Conservation (phyloP, 345 rosid genomes). For the Excoecaria cochinchinensis region DNA sequence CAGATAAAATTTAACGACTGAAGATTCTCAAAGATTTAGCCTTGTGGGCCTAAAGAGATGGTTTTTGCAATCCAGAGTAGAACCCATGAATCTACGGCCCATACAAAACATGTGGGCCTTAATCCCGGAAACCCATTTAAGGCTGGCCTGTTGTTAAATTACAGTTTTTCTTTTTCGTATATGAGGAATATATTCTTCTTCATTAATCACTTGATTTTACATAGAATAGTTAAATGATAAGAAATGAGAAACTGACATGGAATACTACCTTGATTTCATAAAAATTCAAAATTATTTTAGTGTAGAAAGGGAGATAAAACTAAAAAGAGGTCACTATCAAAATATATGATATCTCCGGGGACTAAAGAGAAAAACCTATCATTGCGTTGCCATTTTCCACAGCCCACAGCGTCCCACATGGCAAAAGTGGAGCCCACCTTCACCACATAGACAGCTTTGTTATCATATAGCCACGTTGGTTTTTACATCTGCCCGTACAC, state of each 20-base stretch:
- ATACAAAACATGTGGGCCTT: too few relatives aligned
- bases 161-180: background rate
- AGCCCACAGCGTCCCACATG: background rate
- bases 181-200: too few relatives aligned
- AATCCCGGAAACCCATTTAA: too few relatives aligned
- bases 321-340: background rate
- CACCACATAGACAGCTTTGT: background rate
- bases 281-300: too few relatives aligned
- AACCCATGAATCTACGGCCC: too few relatives aligned
- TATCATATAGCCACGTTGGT: background rate
- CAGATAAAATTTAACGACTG: background rate
- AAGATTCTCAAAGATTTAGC: too few relatives aligned
- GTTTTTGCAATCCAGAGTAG: background rate
- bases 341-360: constrained; percentile 7
- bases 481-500: constrained; percentile 11
- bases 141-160: too few relatives aligned
- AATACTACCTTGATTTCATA: too few relatives aligned
- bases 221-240: too few relatives aligned
- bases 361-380: constrained; percentile 3
- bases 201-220: too few relatives aligned
- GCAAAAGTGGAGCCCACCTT: background rate
- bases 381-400: background rate
- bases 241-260: too few relatives aligned
- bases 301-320: too few relatives aligned
- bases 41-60: background rate